Conservation (phyloP, 768 basidiomycete species). For the Udeniomyces megalosporus region DNA sequence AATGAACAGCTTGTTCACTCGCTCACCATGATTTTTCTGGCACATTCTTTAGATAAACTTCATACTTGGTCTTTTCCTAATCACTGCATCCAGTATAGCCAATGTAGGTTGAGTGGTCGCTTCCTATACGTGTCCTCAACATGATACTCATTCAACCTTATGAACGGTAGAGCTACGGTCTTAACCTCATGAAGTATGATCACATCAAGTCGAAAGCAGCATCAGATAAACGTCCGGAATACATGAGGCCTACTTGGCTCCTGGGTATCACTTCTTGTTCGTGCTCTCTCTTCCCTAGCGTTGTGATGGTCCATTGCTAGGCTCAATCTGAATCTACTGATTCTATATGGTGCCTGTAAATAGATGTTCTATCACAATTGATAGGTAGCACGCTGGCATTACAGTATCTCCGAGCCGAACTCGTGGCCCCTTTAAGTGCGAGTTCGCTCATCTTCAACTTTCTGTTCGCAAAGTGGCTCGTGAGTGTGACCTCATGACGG, state of each 20-base stretch:
- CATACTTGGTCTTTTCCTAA: slow-evolving; percentile 12
- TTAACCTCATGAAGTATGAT: slow-evolving; percentile 10
- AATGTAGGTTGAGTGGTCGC: no score
- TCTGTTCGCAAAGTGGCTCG: slow-evolving; percentile 4
- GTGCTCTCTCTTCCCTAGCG: neutral
- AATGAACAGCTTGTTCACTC: neutral
- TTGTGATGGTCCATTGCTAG: neutral
- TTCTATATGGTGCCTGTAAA: neutral
- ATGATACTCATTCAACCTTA: no score
- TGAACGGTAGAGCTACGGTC: slow-evolving; percentile 9
- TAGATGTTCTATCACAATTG: slow-evolving; percentile 1
- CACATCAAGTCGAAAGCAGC: neutral
- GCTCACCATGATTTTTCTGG: neutral
- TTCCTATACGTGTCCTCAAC: no score
- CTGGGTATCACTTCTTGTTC: neutral
- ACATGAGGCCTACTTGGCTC: slow-evolving; percentile 7
- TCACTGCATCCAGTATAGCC: neutral
- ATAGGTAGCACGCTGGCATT: slow-evolving; percentile 8
- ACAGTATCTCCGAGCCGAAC: slow-evolving; percentile 10
- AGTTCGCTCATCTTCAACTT: slow-evolving; percentile 13
- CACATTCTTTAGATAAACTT: slow-evolving; percentile 11
- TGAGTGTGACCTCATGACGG: neutral
- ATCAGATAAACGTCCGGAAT: neutral
- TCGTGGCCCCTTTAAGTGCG: slow-evolving; percentile 3
- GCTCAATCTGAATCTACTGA: neutral